Evolutionary conservation across 305 asterid genomes (phyloP).

Genomic region (Fraxinus dipetala): DNA sequence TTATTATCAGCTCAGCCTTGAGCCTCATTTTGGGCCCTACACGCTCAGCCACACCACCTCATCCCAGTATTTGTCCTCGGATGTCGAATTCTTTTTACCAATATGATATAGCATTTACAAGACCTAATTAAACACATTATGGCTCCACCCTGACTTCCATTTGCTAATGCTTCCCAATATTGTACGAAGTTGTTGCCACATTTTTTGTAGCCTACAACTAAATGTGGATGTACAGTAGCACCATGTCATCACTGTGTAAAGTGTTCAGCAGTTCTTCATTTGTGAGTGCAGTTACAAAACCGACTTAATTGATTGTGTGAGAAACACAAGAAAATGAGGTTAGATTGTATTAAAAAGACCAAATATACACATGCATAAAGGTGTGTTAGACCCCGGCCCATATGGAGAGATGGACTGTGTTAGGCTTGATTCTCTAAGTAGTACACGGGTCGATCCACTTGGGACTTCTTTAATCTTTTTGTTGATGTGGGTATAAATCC

Average conservation of each 20-base stretch:
- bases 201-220: not conserved
- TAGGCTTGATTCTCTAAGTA: not conserved
- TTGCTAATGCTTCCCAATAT: not conserved
- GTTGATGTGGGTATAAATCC: not conserved
- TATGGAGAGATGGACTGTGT: not conserved
- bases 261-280: not conserved
- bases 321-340: too few relatives aligned
- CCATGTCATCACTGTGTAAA: not conserved
- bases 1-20: not conserved
- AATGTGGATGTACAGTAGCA: not conserved
- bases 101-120: slow-evolving; percentile 11
- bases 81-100: slow-evolving; percentile 11
- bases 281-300: not conserved
- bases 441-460: not conserved
- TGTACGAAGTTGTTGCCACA: not conserved
- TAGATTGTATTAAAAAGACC: not conserved
- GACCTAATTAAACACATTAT: not conserved
- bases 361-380: not conserved
- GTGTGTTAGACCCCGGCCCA: not conserved
- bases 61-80: not conserved
- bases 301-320: not conserved
- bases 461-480: too few relatives aligned
- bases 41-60: not conserved
- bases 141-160: not conserved
- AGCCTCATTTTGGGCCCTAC: not conserved